These are phyloP conservation scores for Xylariales sp. DNA, from an alignment of 2,329 filamentous ascomycete species.

Conservation along the genomic window DNA sequence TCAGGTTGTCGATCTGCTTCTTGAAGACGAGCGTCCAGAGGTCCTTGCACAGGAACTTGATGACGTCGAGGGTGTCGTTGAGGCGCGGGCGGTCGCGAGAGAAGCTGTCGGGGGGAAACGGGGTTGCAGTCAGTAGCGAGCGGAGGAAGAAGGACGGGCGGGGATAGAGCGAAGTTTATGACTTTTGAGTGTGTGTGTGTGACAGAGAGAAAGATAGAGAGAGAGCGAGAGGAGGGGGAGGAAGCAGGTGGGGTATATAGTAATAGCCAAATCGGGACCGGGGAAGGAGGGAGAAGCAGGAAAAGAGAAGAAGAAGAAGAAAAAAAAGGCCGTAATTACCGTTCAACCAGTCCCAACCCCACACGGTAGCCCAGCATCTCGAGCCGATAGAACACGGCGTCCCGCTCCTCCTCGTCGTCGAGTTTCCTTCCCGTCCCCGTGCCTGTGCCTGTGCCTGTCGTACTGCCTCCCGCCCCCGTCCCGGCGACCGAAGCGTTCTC, in stretches of 20 bases:
- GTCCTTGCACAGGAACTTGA: constrained; percentile 99
- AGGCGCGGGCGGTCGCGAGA: constrained; percentile 81
- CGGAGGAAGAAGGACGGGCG: background rate
- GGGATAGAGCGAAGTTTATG: background rate
- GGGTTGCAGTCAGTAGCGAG: background rate
- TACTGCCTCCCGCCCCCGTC: constrained; percentile 9
- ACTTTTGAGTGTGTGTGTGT: background rate
- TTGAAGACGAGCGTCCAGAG: constrained; percentile 91
- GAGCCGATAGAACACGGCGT: constrained; percentile 79
- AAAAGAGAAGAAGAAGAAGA: background rate
- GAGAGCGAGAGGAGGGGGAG: no score
- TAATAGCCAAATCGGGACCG: no score
- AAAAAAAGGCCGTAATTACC: constrained; percentile 47
- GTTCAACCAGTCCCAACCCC: constrained; percentile 84
- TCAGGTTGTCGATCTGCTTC: constrained; percentile 97
- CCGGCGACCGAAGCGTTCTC: constrained; percentile 4
- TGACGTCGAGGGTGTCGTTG: constrained; percentile 87
- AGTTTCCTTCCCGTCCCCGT: constrained; percentile 31
- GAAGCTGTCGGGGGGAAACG: constrained; percentile 55
- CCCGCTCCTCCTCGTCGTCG: constrained; percentile 77
- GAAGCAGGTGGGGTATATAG: no score
- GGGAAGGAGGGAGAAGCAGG: background rate
- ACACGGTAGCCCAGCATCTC: constrained; percentile 87
- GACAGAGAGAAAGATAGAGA: background rate
- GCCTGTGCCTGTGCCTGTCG: constrained; percentile 4